Conservation (phyloP, 208 protist genomes). For the Trypanosoma cruzi region DNA sequence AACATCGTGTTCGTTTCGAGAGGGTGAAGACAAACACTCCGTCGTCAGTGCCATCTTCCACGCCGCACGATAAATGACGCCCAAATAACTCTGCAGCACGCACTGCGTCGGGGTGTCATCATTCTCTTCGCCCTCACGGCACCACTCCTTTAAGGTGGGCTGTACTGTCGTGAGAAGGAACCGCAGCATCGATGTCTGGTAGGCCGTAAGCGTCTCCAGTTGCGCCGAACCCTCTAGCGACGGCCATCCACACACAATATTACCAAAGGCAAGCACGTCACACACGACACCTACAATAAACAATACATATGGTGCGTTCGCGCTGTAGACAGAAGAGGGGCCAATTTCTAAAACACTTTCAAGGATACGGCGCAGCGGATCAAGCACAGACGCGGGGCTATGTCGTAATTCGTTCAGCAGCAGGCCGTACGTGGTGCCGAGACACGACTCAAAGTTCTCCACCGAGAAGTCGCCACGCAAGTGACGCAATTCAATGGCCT, state of each 20-base stretch:
- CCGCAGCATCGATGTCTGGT: slow-evolving; percentile 25
- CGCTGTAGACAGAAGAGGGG: slow-evolving; percentile 75
- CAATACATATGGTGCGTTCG: slow-evolving; percentile 74
- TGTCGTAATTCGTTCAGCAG: slow-evolving; percentile 86
- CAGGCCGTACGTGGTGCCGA: slow-evolving; percentile 80
- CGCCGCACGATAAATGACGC: slow-evolving; percentile 46
- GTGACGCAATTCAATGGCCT: slow-evolving; percentile 31
- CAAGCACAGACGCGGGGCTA: slow-evolving; percentile 58
- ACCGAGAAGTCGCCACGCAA: slow-evolving; percentile 41
- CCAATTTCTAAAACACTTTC: slow-evolving; percentile 51
- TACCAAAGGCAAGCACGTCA: slow-evolving; percentile 57
- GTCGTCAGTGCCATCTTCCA: slow-evolving; percentile 34
- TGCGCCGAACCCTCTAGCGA: not conserved
- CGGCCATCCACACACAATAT: slow-evolving; percentile 31
- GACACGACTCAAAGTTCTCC: slow-evolving; percentile 45
- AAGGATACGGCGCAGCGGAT: slow-evolving; percentile 40
- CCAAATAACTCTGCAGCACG: slow-evolving; percentile 63
- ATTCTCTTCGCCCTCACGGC: slow-evolving; percentile 54
- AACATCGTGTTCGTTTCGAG: too few relatives aligned
- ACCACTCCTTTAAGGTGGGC: slow-evolving; percentile 56
- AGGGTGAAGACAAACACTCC: slow-evolving; percentile 13
- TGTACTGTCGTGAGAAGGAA: slow-evolving; percentile 36
- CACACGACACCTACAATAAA: slow-evolving; percentile 64
- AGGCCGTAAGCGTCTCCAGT: slow-evolving; percentile 2
- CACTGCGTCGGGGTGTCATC: slow-evolving; percentile 74